These are phyloP conservation scores for Lagerstroemia speciosa DNA, from an alignment of 345 rosid species.

Conservation along the genomic window DNA sequence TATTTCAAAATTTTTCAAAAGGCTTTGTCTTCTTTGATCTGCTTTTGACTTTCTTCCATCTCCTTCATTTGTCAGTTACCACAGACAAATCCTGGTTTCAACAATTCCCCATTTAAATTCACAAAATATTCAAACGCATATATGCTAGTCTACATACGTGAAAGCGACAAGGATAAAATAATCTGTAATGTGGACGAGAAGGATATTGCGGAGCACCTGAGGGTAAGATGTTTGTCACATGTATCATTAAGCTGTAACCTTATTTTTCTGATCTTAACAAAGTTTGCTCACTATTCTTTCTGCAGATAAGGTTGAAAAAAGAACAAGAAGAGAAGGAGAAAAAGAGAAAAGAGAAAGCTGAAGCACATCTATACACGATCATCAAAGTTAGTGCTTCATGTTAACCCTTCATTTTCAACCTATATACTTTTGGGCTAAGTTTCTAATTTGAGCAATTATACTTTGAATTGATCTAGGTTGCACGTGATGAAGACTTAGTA, in stretches of 20 bases:
- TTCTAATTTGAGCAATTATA: neutral
- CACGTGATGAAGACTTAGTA: slow-evolving; percentile 37
- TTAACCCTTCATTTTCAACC: slow-evolving; percentile 4
- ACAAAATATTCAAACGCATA: slow-evolving; percentile 51
- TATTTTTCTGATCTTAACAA: neutral
- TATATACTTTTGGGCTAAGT: neutral
- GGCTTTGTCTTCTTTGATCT: neutral
- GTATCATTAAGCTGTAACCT: neutral
- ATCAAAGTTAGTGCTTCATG: slow-evolving; percentile 29
- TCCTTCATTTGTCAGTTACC: slow-evolving; percentile 24
- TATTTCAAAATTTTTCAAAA: neutral
- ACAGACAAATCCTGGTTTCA: slow-evolving; percentile 49
- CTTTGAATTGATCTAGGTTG: slow-evolving; percentile 21
- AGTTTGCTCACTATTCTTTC: neutral
- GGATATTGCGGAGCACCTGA: slow-evolving; percentile 46
- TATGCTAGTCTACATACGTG: slow-evolving; percentile 49
- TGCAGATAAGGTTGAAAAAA: slow-evolving; percentile 41
- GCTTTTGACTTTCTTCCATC: neutral
- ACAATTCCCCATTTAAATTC: slow-evolving; percentile 44
- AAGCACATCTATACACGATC: slow-evolving; percentile 53
- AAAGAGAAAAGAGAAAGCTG: slow-evolving; percentile 49
- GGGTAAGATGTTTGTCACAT: slow-evolving; percentile 24
- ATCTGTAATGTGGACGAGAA: slow-evolving; percentile 47
- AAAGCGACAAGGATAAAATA: slow-evolving; percentile 48
- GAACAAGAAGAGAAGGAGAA: slow-evolving; percentile 60